These are phyloP conservation scores for Paramecium primaurelia DNA, from an alignment of 73 alveolate genomes.

Conservation along the genomic window DNA sequence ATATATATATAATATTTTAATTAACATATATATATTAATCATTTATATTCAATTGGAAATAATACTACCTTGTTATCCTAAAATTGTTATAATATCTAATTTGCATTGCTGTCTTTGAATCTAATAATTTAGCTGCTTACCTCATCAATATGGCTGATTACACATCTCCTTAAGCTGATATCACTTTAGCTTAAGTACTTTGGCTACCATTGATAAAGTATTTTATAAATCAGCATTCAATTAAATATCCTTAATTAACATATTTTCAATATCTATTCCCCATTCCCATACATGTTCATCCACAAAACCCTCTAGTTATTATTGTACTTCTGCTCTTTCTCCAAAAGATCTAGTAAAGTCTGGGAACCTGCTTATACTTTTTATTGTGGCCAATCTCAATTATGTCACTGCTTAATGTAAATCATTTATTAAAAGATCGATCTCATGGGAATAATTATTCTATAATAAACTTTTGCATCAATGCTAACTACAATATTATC, in stretches of 20 bases:
- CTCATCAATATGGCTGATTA: conserved; percentile 62
- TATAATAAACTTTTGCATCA: conserved; percentile 58
- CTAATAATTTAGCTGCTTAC: conserved; percentile 53
- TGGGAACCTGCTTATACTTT: conserved; percentile 56
- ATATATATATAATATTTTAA: not conserved
- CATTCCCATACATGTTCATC: conserved; percentile 66
- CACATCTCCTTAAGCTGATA: conserved; percentile 62
- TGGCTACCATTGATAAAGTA: conserved; percentile 56
- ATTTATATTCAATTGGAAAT: conserved; percentile 24
- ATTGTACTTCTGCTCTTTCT: conserved; percentile 49
- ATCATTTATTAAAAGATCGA: conserved; percentile 26
- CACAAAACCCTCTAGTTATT: conserved; percentile 57
- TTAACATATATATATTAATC: not conserved
- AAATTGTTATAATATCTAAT: conserved; percentile 38
- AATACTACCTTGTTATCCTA: conserved; percentile 48
- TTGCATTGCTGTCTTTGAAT: conserved; percentile 64
- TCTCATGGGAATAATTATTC: conserved; percentile 42
- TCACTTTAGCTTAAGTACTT: conserved; percentile 52
- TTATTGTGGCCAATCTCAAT: conserved; percentile 53
- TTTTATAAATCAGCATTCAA: conserved; percentile 43
- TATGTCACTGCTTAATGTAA: conserved; percentile 33
- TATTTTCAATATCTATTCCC: conserved; percentile 61
- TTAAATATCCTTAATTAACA: conserved; percentile 52
- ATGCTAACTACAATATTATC: conserved; percentile 57
- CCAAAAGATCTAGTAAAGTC: conserved; percentile 44